Evolutionary conservation across 306 rosid species (phyloP).

Genomic region (Comarum palustre): DNA sequence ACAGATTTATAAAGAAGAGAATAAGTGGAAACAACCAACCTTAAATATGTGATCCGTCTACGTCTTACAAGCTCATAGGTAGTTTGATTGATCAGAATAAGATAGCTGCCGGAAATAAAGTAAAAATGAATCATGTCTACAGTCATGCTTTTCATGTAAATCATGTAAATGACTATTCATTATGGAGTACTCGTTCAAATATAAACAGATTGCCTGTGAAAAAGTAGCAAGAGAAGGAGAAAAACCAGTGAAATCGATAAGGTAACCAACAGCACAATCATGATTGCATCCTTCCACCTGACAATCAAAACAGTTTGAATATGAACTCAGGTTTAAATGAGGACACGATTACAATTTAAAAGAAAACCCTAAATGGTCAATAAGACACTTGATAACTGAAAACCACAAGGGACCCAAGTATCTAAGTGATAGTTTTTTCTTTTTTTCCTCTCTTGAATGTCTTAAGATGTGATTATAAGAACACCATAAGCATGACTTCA

Average conservation of each 20-base stretch:
- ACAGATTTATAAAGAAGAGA: slow-evolving; percentile 4
- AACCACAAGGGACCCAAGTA: slow-evolving; percentile 3
- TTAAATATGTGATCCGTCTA: slow-evolving; percentile 80
- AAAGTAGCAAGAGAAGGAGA: slow-evolving; percentile 69
- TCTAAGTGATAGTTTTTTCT: background rate
- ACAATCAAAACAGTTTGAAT: slow-evolving; percentile 31
- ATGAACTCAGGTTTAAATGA: slow-evolving; percentile 24
- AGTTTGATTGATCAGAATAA: slow-evolving; percentile 86
- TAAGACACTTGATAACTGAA: slow-evolving; percentile 6
- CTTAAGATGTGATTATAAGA: background rate
- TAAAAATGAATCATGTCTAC: background rate
- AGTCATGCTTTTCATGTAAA: background rate
- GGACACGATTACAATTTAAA: slow-evolving; percentile 13
- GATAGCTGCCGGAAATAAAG: slow-evolving; percentile 62
- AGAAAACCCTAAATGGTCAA: background rate
- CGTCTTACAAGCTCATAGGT: slow-evolving; percentile 93
- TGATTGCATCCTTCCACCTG: slow-evolving; percentile 94
- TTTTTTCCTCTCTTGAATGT: background rate
- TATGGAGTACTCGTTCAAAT: background rate
- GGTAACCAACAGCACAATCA: slow-evolving; percentile 60
- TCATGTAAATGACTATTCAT: background rate
- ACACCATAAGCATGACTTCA: background rate
- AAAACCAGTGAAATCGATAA: slow-evolving; percentile 57
- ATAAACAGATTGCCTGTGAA: slow-evolving; percentile 65
- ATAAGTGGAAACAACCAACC: slow-evolving; percentile 49